Base-by-base conservation (phyloP, 2,329 filamentous ascomycete genomes). In the Alternaria panax region DNA sequence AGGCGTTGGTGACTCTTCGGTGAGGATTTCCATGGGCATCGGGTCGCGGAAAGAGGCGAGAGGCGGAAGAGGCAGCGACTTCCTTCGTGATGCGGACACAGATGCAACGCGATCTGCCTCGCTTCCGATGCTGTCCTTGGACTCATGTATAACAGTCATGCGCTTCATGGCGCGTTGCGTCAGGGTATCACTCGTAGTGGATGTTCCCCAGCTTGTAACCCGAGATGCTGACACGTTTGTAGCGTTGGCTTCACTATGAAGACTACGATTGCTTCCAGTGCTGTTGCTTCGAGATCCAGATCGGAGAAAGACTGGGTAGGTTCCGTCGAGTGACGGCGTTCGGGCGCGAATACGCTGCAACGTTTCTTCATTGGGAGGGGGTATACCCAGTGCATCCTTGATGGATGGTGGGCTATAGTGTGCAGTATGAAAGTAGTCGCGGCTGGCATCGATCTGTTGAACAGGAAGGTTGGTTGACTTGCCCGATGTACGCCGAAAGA, bases 191-290 rank as follows among this genome's bases (percentile, higher is more conserved):
- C 84, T 84, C 2, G 83, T 81, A 1, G 85, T 86, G 0, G 89
- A 90, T 61, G 87, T 86, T 5, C 85, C 85, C 90, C 90, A 92
- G 73, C 90, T 92, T 2, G 89, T 91, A 51, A 91, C 86, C 22
- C 89, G 70, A 18, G 75, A 78, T 5, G 58, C 58, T 25, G 68
- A 84, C 5, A 87, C 66, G 61, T 87, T 88, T 1, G 85, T 86
- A 65, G 83, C 80, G 34, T 83, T 82, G 7, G 64, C 54, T 46
- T 76, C 73, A 38, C 74, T 77, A n/a, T 72, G 69, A 7, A 73
- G 66, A 52, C 72, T 75, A 5, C 68, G 66, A 42, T 67, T 69
- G 43, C 70, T 73, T 30, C 65, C 62, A 24, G 65, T 69, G 45
- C 69, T 70, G 30, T 68, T 67, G 20, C 57, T 66, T 27, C 66